These are phyloP conservation scores for Aspergillus puulaauensis DNA, from an alignment of 2,329 filamentous ascomycete genomes.

Conservation along the genomic window DNA sequence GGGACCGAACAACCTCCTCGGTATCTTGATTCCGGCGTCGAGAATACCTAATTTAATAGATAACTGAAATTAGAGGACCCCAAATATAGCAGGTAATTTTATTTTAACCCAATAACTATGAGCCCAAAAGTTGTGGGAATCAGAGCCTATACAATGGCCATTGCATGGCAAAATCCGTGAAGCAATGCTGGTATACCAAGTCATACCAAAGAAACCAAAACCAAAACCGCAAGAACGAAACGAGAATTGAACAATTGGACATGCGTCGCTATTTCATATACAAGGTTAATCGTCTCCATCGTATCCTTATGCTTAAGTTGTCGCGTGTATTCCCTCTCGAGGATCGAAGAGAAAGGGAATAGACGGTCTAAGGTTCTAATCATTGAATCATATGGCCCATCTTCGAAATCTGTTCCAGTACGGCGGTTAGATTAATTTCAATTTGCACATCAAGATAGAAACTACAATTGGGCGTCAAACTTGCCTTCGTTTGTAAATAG, in stretches of 20 bases:
- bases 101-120: background rate
- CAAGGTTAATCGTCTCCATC: slow-evolving; percentile 4
- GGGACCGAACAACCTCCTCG: background rate
- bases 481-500: slow-evolving; percentile 91
- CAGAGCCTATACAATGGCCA: background rate
- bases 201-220: slow-evolving; percentile 1
- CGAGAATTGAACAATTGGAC: background rate
- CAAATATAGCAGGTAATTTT: background rate
- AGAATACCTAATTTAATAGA: background rate
- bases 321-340: background rate
- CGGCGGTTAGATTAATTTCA: slow-evolving; percentile 7
- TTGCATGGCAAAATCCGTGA: background rate
- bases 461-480: slow-evolving; percentile 26
- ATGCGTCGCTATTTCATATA: slow-evolving; percentile 2
- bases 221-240: slow-evolving; percentile 1
- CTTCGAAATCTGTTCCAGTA: slow-evolving; percentile 68
- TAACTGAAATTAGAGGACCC: background rate
- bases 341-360: background rate
- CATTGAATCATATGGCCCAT: slow-evolving; percentile 73
- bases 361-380: slow-evolving; percentile 22
- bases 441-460: background rate
- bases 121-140: background rate
- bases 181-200: background rate
- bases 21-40: background rate
- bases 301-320: background rate